Conservation (phyloP, 306 rosid species). For the Erythrophleum fordii region DNA sequence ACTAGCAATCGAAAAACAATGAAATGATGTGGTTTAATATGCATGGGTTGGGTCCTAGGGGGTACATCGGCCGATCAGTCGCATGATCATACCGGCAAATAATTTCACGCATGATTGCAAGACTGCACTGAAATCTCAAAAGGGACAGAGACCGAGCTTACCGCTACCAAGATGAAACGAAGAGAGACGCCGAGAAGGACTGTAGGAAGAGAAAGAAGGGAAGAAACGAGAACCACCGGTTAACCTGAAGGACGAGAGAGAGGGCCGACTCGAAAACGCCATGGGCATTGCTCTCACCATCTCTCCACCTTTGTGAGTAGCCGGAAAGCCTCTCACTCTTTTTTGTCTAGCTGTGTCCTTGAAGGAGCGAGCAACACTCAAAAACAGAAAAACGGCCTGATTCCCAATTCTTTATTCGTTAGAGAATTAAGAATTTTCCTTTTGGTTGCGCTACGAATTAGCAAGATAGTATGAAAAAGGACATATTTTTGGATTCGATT, state of each 20-base stretch:
- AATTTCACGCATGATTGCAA: not conserved
- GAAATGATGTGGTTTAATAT: not conserved
- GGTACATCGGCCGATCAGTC: not conserved
- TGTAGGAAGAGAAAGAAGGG: conserved; percentile 49
- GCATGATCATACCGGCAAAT: not conserved
- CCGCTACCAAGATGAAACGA: conserved; percentile 55
- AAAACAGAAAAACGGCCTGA: too few relatives aligned
- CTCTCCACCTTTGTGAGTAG: not conserved
- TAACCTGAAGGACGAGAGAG: conserved; percentile 67
- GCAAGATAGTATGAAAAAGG: not conserved
- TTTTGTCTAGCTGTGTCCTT: not conserved
- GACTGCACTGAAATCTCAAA: not conserved
- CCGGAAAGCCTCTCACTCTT: not conserved
- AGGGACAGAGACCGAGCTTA: conserved; percentile 17
- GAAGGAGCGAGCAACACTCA: not conserved
- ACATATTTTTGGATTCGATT: not conserved
- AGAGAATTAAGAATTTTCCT: not conserved
- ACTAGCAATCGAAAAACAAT: not conserved
- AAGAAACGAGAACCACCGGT: conserved; percentile 48
- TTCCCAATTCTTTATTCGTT: too few relatives aligned
- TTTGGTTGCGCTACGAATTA: not conserved
- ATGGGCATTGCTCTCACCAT: conserved; percentile 74
- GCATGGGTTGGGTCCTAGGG: not conserved
- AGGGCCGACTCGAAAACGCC: conserved; percentile 82
- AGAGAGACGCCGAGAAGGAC: conserved; percentile 52